Percentiles rank a stretch among this genome's conserved stretches.
phyloP scores from a whole-genome alignment of 2,329 filamentous ascomycete genomes.

The Davidsoniella neocaledoniae region DNA sequence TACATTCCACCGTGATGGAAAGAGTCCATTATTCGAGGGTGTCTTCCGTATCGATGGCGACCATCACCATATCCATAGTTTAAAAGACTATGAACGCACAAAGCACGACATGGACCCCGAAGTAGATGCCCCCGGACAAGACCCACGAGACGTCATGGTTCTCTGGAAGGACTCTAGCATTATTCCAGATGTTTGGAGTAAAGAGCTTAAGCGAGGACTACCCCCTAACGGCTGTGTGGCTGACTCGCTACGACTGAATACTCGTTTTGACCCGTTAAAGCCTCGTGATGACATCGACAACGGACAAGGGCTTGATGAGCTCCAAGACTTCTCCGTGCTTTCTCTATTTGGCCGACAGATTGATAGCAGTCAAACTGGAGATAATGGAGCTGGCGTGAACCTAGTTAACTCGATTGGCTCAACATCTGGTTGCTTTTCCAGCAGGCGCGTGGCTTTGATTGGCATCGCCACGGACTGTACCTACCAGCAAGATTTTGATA shows the following conservation, averaged over 20 bases:
- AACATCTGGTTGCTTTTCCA: conserved; percentile 68
- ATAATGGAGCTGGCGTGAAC: conserved; percentile 59
- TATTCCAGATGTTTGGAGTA: conserved; percentile 22
- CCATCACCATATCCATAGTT: conserved; percentile 73
- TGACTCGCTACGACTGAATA: conserved; percentile 68
- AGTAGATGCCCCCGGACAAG: conserved; percentile 30
- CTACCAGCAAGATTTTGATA: conserved; percentile 59
- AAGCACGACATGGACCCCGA: conserved; percentile 56
- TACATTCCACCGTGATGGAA: conserved; percentile 59
- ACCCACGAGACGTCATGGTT: conserved; percentile 60
- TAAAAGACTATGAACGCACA: conserved; percentile 55
- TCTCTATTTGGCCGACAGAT: conserved; percentile 63
- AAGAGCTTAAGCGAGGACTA: conserved; percentile 46
- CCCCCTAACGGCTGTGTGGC: conserved; percentile 41
- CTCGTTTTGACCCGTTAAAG: conserved; percentile 53
- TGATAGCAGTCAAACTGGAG: conserved; percentile 50
- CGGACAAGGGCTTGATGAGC: background rate
- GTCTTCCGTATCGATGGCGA: conserved; percentile 68
- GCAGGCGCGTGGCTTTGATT: conserved; percentile 80
- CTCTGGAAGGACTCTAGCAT: conserved; percentile 88
- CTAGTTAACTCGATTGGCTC: conserved; percentile 63
- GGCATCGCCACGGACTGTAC: conserved; percentile 88
- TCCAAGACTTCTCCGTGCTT: conserved; percentile 33
- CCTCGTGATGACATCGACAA: conserved; percentile 23
- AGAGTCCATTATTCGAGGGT: conserved; percentile 70